A percentile compares a stretch with the other conserved stretches of the same genome.
Conservation (phyloP, 2,329 filamentous ascomycete species). For the Alternaria postmessia region DNA sequence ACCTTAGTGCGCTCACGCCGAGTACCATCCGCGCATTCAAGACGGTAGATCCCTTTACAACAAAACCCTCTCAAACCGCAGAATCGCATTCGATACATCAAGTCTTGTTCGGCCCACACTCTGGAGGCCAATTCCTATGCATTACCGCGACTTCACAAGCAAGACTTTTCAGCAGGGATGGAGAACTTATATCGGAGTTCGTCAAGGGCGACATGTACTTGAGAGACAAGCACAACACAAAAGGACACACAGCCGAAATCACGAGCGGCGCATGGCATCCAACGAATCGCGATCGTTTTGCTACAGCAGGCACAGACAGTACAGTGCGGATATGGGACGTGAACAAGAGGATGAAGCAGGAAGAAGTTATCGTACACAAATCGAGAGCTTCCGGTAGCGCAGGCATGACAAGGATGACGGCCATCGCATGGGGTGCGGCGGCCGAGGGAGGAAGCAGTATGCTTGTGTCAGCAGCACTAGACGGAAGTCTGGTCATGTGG, state of each 20-base stretch:
- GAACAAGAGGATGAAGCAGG: conserved; percentile 88
- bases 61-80: conserved; percentile 72
- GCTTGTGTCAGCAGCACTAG: conserved; percentile 82
- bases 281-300: conserved; percentile 80
- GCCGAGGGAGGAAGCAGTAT: conserved; percentile 80
- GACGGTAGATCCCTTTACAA: conserved; percentile 83
- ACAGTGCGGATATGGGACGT: conserved; percentile 97
- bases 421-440: conserved; percentile 83
- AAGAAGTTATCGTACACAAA: conserved; percentile 95
- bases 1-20: conserved; percentile 94
- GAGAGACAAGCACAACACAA: conserved; percentile 96
- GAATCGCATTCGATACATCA: conserved; percentile 91
- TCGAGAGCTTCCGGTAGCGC: conserved; percentile 87
- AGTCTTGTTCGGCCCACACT: conserved; percentile 83
- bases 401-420: conserved; percentile 91
- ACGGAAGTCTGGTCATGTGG: conserved; percentile 93
- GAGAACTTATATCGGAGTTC: conserved; percentile 84
- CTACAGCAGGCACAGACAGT: conserved; percentile 93
- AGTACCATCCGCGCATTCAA: conserved; percentile 94
- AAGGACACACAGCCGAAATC: conserved; percentile 92
- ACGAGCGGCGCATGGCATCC: conserved; percentile 92
- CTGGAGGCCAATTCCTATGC: conserved; percentile 82
- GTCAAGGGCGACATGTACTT: conserved; percentile 99
- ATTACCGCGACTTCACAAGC: conserved; percentile 89
- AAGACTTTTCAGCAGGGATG: conserved; percentile 87